Evolutionary conservation across 2,329 filamentous ascomycete species (phyloP).

Genomic region (Ceratocystis papillata): DNA sequence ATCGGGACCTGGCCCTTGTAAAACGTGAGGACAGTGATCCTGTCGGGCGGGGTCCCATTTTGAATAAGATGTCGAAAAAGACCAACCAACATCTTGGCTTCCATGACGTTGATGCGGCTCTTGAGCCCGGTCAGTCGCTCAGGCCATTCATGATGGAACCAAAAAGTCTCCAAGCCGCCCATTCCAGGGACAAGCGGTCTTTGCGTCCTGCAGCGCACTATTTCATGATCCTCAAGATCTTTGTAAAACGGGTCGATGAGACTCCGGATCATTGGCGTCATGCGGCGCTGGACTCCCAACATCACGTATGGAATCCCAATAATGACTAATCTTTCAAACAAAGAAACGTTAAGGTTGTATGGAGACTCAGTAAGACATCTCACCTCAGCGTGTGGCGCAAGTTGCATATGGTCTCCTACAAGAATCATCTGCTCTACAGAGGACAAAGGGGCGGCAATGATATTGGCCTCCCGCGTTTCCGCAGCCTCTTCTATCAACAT

Average conservation of each 20-base stretch:
- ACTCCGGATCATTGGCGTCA: conserved; percentile 38
- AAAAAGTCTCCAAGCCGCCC: conserved; percentile 32
- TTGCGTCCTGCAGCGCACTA: conserved; percentile 31
- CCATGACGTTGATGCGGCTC: conserved; percentile 57
- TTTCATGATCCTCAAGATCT: conserved; percentile 36
- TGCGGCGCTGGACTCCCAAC: conserved; percentile 56
- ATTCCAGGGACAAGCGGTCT: conserved; percentile 39
- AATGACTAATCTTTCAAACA: conserved; percentile 69
- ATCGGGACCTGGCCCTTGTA: conserved; percentile 72
- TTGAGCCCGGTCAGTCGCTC: conserved; percentile 53
- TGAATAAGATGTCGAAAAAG: conserved; percentile 62
- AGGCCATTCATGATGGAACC: conserved; percentile 44
- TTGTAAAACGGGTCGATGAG: conserved; percentile 42
- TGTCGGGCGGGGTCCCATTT: conserved; percentile 48
- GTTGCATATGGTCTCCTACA: conserved; percentile 70
- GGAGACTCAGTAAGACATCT: conserved; percentile 47
- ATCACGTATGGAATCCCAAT: conserved; percentile 53
- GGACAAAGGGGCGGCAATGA: conserved; percentile 42
- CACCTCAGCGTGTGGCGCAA: conserved; percentile 58
- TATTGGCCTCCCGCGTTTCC: conserved; percentile 57
- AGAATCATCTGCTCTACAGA: conserved; percentile 45
- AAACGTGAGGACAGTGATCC: conserved; percentile 75
- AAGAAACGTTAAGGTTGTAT: conserved; percentile 58
- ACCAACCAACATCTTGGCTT: conserved; percentile 64
- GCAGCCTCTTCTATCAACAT: conserved; percentile 72